Evolutionary conservation across 1,284 basidiomycete species (phyloP).

Genomic region (Leccinum pseudoinsigne): DNA sequence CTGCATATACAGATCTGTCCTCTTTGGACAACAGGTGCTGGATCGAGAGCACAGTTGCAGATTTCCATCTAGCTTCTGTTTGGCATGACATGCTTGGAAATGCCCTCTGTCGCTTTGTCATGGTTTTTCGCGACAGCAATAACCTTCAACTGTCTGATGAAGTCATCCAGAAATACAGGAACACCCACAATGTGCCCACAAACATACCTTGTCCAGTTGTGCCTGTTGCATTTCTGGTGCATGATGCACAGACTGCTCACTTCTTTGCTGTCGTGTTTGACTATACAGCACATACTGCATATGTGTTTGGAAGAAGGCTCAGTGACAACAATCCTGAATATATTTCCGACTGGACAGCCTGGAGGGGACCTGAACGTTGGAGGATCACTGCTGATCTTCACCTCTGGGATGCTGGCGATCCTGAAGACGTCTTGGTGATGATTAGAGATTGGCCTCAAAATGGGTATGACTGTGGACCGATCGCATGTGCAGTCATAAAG

Average conservation of each 20-base stretch:
- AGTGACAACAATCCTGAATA: neutral
- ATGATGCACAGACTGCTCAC: neutral
- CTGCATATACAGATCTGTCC: neutral
- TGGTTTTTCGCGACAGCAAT: neutral
- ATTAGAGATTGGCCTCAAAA: slow-evolving; percentile 12
- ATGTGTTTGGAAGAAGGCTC: slow-evolving; percentile 7
- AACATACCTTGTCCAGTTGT: neutral
- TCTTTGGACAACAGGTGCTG: neutral
- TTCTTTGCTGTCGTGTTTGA: slow-evolving; percentile 14
- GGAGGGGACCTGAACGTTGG: slow-evolving; percentile 10
- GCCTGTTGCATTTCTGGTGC: neutral
- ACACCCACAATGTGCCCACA: neutral
- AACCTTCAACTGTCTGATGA: neutral
- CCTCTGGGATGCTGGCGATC: neutral
- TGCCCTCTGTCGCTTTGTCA: neutral
- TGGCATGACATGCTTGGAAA: neutral
- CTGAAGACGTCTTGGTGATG: neutral
- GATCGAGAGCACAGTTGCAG: neutral
- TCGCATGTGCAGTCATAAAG: slow-evolving; percentile 4
- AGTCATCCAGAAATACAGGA: neutral
- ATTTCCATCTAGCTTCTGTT: slow-evolving; percentile 7
- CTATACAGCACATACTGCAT: neutral
- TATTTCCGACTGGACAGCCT: slow-evolving; percentile 3
- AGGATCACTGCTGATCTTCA: slow-evolving; percentile 4
- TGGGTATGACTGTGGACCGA: slow-evolving; percentile 11